Evolutionary conservation across 2,329 filamentous ascomycete genomes (phyloP).

Genomic region (Chrysosphaeria jannelii): DNA sequence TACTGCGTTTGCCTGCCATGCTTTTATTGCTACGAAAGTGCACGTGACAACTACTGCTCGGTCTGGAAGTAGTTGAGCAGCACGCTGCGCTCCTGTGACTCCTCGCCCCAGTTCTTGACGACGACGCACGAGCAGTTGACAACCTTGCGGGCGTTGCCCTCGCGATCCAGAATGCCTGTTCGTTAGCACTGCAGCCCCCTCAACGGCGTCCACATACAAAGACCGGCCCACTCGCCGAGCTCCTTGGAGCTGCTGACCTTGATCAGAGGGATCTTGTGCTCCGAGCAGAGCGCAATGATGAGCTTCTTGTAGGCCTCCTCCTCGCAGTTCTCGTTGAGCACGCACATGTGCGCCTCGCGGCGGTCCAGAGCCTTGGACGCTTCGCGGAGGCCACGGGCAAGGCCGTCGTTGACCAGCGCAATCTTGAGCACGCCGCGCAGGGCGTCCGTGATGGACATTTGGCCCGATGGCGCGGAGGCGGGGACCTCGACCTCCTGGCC

Average conservation of each 20-base stretch:
- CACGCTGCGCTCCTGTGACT: slow-evolving; percentile 94
- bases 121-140: slow-evolving; percentile 99
- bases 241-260: slow-evolving; percentile 99
- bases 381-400: slow-evolving; percentile 93
- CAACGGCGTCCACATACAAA: slow-evolving; percentile 42
- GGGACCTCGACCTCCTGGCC: slow-evolving; percentile 81
- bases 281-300: slow-evolving; percentile 88
- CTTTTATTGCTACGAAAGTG: too few species aligned
- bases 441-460: slow-evolving; percentile 94
- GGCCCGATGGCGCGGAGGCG: slow-evolving; percentile 67
- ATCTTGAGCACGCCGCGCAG: slow-evolving; percentile 98
- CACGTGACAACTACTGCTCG: slow-evolving; percentile 23
- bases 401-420: slow-evolving; percentile 96
- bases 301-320: slow-evolving; percentile 99
- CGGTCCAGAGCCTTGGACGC: slow-evolving; percentile 96
- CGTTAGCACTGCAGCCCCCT: slow-evolving; percentile 1
- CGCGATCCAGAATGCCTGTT: slow-evolving; percentile 84
- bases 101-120: slow-evolving; percentile 99
- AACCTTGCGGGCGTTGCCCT: slow-evolving; percentile 98
- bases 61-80: slow-evolving; percentile 99
- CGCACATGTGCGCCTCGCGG: slow-evolving; percentile 98
- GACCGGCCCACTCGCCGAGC: slow-evolving; percentile 97
- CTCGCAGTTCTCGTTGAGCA: slow-evolving; percentile 98
- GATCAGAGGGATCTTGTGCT: slow-evolving; percentile 99
- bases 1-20: too few species aligned